These are phyloP conservation scores for Tylopilus sp. DNA, from an alignment of 768 basidiomycete species.

Conservation along the genomic window DNA sequence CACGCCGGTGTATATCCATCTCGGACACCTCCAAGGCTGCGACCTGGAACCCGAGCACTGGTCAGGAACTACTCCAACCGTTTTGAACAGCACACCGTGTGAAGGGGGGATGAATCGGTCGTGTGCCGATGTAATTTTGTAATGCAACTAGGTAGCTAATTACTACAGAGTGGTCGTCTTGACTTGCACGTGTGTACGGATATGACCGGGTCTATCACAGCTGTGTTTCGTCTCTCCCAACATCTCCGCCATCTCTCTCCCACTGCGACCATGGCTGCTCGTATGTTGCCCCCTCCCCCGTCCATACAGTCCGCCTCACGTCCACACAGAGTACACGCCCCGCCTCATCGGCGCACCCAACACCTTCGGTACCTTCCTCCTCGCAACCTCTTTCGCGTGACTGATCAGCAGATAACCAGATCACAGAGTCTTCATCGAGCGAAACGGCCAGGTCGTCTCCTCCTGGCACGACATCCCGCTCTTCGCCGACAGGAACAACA, in stretches of 20 bases:
- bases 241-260: conserved; percentile 59
- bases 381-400: conserved; percentile 3
- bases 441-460: conserved; percentile 78
- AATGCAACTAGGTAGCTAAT: too few species aligned
- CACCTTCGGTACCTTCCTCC: conserved; percentile 70
- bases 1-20: too few species aligned
- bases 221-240: conserved; percentile 51
- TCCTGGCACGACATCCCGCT: conserved; percentile 97
- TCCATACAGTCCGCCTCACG: not conserved
- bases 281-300: not conserved
- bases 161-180: too few species aligned
- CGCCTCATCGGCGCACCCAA: conserved; percentile 86
- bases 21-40: too few species aligned
- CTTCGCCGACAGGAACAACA: conserved; percentile 92
- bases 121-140: too few species aligned
- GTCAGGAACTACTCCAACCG: too few species aligned
- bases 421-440: conserved; percentile 93
- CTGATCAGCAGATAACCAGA: conserved; percentile 50
- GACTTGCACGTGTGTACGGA: conserved; percentile 8
- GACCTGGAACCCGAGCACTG: too few species aligned
- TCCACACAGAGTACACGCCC: conserved; percentile 55
- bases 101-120: too few species aligned
- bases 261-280: conserved; percentile 41
- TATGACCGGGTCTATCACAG: conserved; percentile 25
- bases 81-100: too few species aligned